Evolutionary conservation across 768 basidiomycete species (phyloP), one percentile per base, ranked within the genome.

Genomic region (Macrocybe gigantea): DNA sequence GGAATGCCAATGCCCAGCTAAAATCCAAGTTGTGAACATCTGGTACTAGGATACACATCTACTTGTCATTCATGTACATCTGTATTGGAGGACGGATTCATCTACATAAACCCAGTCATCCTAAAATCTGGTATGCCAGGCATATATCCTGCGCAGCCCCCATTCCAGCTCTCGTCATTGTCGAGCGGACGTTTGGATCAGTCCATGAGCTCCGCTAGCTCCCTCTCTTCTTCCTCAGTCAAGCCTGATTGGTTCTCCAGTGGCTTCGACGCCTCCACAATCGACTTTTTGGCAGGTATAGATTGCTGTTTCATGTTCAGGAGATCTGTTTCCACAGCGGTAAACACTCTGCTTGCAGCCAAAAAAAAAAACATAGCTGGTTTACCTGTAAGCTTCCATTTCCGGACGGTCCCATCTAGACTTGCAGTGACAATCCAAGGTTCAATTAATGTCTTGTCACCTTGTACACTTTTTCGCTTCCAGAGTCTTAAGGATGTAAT

Each of bases 181-280:
- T 4, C 22, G 11, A 8, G 14, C 38, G n/a, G 12, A 35, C 34
- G 47, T 49, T 54, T 65, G 41, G 71, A 68, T 1, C 54, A 56
- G 39, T 66, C 71, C 63, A 76, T 59, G 7, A 96, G 64, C 59
- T 93, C 92, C 34, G 83, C 93, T 14, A 97, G 70, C 63, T 96
- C 93, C 14, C 80, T 74, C 57, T 93, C 92, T 64, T 96, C 94
- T 45, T 95, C 94, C 57, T 86, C 90, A 7, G 93, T 87, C 22
- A 64, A 94, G 60, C 45, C 71, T 31, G 63, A 76, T 60, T 60
- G 60, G 10, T 64, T 11, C 44, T 61, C 52, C 36, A 59, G 38
- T 35, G 8, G 58, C 48, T 9, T 53, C 54, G 6, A 58, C 55
- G 12, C 50, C 41, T 12, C 36, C 33, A 12, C 43, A 33, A 10